Conservation (phyloP, 208 protist species). For the Trypanosomatidae sp. region DNA sequence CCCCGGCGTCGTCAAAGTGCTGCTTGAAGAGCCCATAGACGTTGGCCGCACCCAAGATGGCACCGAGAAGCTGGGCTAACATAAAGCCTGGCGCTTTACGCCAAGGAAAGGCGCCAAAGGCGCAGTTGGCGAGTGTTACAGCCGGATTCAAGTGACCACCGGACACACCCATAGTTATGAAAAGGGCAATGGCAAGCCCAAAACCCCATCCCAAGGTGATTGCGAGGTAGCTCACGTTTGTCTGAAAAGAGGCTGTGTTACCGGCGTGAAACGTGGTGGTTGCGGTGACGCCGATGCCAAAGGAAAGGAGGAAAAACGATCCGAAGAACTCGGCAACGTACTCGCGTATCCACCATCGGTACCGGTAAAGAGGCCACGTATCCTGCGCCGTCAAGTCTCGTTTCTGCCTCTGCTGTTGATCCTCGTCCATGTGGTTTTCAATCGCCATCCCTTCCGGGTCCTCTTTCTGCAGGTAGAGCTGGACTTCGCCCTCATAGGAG, state of each 20-base stretch:
- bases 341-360: constrained; percentile 36
- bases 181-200: constrained; percentile 41
- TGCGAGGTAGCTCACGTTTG: constrained; percentile 22
- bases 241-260: constrained; percentile 4
- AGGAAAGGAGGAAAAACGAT: constrained; percentile 48
- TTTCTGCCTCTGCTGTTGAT: constrained; percentile 4
- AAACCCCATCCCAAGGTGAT: constrained; percentile 50
- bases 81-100: constrained; percentile 47
- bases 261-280: constrained; percentile 23
- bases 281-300: constrained; percentile 40
- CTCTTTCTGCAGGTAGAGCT: constrained; percentile 10
- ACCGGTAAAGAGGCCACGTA: constrained; percentile 33
- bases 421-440: constrained; percentile 2
- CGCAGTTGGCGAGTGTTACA: constrained; percentile 48
- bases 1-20: constrained; percentile 23
- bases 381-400: constrained; percentile 16
- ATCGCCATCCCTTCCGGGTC: background rate
- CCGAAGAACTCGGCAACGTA: constrained; percentile 59
- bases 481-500: background rate
- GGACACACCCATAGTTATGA: constrained; percentile 41
- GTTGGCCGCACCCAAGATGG: constrained; percentile 34
- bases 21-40: constrained; percentile 41
- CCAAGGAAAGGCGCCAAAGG: constrained; percentile 43
- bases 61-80: constrained; percentile 41
- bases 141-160: constrained; percentile 58